These are phyloP conservation scores for Mesembryanthemum crystallinum DNA, from an alignment of 148 eudicot species.

Conservation along the genomic window DNA sequence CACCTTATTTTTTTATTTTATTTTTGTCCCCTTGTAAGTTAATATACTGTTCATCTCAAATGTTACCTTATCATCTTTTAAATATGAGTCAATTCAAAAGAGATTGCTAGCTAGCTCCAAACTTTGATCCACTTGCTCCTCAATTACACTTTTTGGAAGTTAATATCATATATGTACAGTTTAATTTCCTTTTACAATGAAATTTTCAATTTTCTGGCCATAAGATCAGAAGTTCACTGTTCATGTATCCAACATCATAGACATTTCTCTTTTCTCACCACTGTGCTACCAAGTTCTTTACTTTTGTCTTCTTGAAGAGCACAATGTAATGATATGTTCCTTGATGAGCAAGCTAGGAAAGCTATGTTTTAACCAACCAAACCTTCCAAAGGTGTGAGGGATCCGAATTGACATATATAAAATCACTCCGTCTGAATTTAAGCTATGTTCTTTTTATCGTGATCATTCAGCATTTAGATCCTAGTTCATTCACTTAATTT, in stretches of 20 bases:
- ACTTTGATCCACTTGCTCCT: not conserved
- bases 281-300: constrained; percentile 8
- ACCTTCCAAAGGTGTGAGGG: not conserved
- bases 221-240: too few species aligned
- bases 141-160: too few species aligned
- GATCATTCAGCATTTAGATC: too few species aligned
- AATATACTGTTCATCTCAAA: not conserved
- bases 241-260: too few species aligned
- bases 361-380: constrained; percentile 9
- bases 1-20: constrained; percentile 12
- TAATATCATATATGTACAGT: too few species aligned
- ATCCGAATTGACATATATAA: not conserved
- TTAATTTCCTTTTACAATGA: too few species aligned
- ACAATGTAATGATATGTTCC: not conserved
- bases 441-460: too few species aligned
- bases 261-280: constrained; percentile 2
- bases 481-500: too few species aligned
- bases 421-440: too few species aligned
- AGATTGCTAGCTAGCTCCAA: constrained; percentile 7
- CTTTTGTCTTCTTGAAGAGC: not conserved
- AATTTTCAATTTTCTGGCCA: too few species aligned
- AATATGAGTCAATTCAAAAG: constrained; percentile 22
- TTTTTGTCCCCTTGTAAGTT: constrained; percentile 7
- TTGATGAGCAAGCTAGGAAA: constrained; percentile 11
- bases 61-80: not conserved